phyloP scores from a whole-genome alignment of 352 stramenopile genomes.

The Pythium periplocum region DNA sequence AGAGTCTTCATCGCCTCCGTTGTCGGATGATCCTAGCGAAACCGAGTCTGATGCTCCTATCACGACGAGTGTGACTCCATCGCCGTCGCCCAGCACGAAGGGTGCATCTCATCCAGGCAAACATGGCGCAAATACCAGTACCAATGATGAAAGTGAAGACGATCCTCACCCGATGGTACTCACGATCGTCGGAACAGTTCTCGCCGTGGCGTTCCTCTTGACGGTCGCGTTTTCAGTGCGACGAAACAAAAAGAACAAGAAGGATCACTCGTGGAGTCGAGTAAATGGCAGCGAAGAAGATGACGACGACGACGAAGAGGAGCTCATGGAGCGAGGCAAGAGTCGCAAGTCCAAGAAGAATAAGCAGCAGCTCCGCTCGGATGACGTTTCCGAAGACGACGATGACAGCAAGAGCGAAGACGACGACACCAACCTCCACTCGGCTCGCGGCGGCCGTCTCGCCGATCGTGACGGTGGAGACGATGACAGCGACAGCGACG shows the following conservation, averaged over 20 bases:
- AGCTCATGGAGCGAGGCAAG: slow-evolving; percentile 33
- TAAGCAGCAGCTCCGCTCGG: slow-evolving; percentile 20
- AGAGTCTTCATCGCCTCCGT: too few relatives aligned
- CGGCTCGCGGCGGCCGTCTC: slow-evolving; percentile 21
- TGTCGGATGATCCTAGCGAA: too few relatives aligned
- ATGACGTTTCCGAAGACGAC: slow-evolving; percentile 27
- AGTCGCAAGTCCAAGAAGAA: slow-evolving; percentile 15
- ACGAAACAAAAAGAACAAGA: slow-evolving; percentile 46
- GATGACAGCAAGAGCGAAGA: slow-evolving; percentile 25
- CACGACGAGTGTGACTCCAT: too few relatives aligned
- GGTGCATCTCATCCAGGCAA: too few relatives aligned
- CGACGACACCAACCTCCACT: slow-evolving; percentile 32
- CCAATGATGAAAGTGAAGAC: slow-evolving; percentile 6
- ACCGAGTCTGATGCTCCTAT: too few relatives aligned
- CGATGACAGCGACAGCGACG: slow-evolving; percentile 49
- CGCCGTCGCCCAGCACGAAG: too few relatives aligned
- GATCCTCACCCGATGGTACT: slow-evolving; percentile 65
- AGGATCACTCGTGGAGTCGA: slow-evolving; percentile 53
- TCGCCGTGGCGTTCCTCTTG: slow-evolving; percentile 69
- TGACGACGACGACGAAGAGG: slow-evolving; percentile 54
- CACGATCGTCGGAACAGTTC: slow-evolving; percentile 60
- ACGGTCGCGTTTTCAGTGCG: slow-evolving; percentile 58
- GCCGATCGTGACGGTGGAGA: slow-evolving; percentile 36
- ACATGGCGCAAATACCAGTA: slow-evolving; percentile 4
- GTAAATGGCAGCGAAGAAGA: slow-evolving; percentile 54